Conservation (phyloP, 257 asterid species). For the Scutellaria minor region DNA sequence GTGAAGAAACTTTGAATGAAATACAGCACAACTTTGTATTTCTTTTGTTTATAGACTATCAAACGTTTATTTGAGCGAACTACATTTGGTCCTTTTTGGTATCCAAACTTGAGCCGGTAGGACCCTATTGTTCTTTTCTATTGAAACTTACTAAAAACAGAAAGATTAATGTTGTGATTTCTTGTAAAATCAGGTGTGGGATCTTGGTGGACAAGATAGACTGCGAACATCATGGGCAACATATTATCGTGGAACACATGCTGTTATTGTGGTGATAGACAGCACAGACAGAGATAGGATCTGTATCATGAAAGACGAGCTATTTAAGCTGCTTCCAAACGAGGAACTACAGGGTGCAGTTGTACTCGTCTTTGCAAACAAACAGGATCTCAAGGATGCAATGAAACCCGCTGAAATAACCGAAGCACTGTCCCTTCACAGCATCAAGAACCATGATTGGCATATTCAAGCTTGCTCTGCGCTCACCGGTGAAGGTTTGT, state of each 20-base stretch:
- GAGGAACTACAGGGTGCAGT: constrained; percentile 78
- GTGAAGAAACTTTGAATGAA: constrained; percentile 3
- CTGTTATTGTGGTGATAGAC: constrained; percentile 79
- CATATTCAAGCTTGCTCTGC: constrained; percentile 93
- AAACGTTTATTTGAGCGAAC: no score
- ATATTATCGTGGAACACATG: constrained; percentile 87
- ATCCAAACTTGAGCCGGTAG: no score
- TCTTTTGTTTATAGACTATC: no score
- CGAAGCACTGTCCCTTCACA: constrained; percentile 82
- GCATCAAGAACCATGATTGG: constrained; percentile 93
- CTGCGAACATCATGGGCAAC: constrained; percentile 89
- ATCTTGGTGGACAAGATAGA: constrained; percentile 92
- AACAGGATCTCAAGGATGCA: constrained; percentile 90
- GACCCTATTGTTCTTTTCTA: background rate
- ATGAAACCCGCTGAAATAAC: constrained; percentile 94
- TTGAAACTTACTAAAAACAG: background rate
- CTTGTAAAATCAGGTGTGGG: constrained; percentile 65
- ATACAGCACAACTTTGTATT: background rate
- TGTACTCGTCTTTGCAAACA: constrained; percentile 81
- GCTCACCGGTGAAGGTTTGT: constrained; percentile 80
- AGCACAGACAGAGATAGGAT: constrained; percentile 89
- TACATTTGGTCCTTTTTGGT: no score
- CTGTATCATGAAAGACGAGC: constrained; percentile 79
- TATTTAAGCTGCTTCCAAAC: constrained; percentile 74
- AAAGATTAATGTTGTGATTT: background rate